phyloP scores from a whole-genome alignment of 192 early-diverging fungal species.

The Thoreauomyces humboldtii region DNA sequence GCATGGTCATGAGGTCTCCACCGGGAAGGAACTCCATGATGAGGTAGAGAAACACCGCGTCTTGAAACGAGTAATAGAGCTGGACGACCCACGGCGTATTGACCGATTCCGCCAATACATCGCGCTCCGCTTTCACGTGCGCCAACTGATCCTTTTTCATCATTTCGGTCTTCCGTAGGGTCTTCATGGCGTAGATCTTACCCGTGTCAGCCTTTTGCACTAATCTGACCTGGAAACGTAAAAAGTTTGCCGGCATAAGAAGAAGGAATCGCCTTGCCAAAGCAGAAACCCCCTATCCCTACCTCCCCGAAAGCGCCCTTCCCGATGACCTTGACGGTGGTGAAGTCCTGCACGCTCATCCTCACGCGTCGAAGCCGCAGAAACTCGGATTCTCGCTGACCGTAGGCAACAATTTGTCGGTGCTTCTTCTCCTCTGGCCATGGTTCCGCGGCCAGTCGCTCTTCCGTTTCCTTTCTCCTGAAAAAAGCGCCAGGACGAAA shows the following conservation, averaged over 20 bases:
- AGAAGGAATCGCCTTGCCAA: background rate
- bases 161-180: conserved; percentile 94
- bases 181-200: conserved; percentile 99
- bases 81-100: conserved; percentile 96
- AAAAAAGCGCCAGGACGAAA: no score
- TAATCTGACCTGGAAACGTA: conserved; percentile 69
- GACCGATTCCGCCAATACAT: conserved; percentile 90
- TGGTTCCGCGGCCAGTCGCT: conserved; percentile 65
- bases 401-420: conserved; percentile 73
- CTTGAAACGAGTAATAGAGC: conserved; percentile 98
- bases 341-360: conserved; percentile 88
- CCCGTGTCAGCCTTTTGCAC: conserved; percentile 96
- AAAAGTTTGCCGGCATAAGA: conserved; percentile 2
- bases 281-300: conserved; percentile 1
- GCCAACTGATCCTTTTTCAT: conserved; percentile 98
- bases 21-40: conserved; percentile 99
- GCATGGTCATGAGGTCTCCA: conserved; percentile 99
- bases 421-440: conserved; percentile 87
- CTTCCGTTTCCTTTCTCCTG: conserved; percentile 79
- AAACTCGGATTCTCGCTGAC: conserved; percentile 91
- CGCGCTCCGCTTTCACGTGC: conserved; percentile 97
- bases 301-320: conserved; percentile 98
- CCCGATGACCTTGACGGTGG: conserved; percentile 96
- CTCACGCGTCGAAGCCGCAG: conserved; percentile 83
- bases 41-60: conserved; percentile 86